Base-by-base conservation (phyloP, 2,329 filamentous ascomycete species). In the Colletotrichum tamarilloi region DNA sequence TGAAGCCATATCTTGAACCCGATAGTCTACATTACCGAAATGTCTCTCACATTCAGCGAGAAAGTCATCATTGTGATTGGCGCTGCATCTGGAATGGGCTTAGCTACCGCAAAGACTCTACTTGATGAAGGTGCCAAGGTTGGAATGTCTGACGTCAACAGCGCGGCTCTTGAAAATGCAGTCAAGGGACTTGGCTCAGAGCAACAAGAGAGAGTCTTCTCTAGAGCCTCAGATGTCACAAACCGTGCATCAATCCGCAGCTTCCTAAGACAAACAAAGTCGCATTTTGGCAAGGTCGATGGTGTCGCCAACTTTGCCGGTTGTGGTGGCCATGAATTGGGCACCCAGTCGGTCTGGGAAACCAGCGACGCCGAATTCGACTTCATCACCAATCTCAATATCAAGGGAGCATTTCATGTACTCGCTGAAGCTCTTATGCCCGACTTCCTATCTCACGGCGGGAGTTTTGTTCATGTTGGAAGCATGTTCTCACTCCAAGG, bases 401-500 rank as follows among this genome's bases (percentile, higher is more conserved):
- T 73, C 24, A 60, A 35, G 16, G 70, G 70, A 1, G 60, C 70
- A 6, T 73, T 73, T 24, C 63, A 65, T 22, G 67, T 65, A n/a
- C 66, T 73, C 16, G 53, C 70, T 12, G 66, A 65, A 42, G 32
- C 66, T 1, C 60, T 73, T 5, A 69, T 62, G 22, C 60, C 70
- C 2, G 66, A 32, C 1, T 53, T 65, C 12, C 62, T 73, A 22
- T n/a, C 42, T 12, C 16, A 62, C 8, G 56, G 67, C n/a, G 70
- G 60, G 8, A 73, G 66, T 26, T 69, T 73, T 26, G 70, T 73
- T 14, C 66, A 73, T 30, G 30, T 73, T 1, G 66, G 66, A 9
- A 73, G 66, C 66, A 69, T 69, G 66, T 69, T 69, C 46, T 69
- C 70, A 7, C 56, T 65, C 2, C 66, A 73, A n/a, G 70, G 66